These are phyloP conservation scores for Steccherinum ochraceum DNA, from an alignment of 768 basidiomycete species.

Conservation along the genomic window DNA sequence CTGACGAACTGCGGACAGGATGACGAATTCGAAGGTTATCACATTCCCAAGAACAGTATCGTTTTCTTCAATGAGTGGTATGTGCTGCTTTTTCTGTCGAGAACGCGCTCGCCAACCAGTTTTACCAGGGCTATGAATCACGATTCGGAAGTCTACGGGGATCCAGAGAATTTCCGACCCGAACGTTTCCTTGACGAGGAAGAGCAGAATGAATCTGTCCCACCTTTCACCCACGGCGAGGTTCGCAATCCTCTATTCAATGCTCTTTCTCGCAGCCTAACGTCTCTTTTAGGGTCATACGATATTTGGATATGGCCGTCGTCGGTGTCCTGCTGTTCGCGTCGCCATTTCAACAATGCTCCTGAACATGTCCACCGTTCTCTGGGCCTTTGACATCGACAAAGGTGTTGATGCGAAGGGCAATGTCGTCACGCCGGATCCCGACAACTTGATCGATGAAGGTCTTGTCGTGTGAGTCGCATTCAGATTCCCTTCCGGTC, in stretches of 20 bases:
- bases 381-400: constrained; percentile 11
- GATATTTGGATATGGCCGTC: not conserved
- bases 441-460: constrained; percentile 1
- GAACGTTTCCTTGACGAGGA: not conserved
- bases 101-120: not conserved
- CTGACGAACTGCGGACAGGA: too few relatives aligned
- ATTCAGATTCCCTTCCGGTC: not conserved
- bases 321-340: constrained; percentile 8
- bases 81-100: not conserved
- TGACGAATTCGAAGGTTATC: constrained; percentile 13
- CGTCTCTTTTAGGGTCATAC: not conserved
- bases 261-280: not conserved
- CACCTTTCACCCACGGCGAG: constrained; percentile 4
- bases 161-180: not conserved
- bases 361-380: constrained; percentile 9
- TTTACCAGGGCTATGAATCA: not conserved
- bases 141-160: not conserved
- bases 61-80: constrained; percentile 15
- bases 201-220: not conserved
- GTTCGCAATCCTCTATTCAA: not conserved
- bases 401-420: constrained; percentile 12
- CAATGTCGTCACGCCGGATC: constrained; percentile 4
- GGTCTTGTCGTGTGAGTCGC: constrained; percentile 5
- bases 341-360: constrained; percentile 7
- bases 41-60: constrained; percentile 13